Base-by-base conservation (phyloP, 1,139 yeast species). In the Yamadazyma buinensis region DNA sequence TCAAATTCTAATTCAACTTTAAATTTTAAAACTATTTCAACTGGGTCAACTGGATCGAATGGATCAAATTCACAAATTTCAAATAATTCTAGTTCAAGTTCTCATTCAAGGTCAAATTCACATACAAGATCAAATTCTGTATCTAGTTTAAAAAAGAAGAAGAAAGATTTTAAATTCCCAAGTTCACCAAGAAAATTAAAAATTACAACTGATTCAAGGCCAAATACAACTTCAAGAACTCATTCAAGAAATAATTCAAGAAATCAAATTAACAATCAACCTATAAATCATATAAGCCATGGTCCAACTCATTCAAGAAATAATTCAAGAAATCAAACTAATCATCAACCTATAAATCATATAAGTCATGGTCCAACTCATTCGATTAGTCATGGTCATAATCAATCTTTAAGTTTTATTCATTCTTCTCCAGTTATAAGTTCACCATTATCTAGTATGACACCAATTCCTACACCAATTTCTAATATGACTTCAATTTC, bases 361-460 rank as follows among this genome's bases (percentile, higher is more conserved):
- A n/a, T n/a, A n/a, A n/a, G n/a, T n/a, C 36, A 34, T 23, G 12
- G 29, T 11, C 26, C 34, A 27, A 28, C 14, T 19, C 13, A 31
- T 7, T 35, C 38, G 5, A 25, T 30, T 18, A 30, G 29, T 27
- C 17, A 30, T 30, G 18, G 28, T 14, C 32, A 30, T 23, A 23
- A 15, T 13, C 19, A 28, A 10, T 21, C 24, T 6, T 13, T 27
- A 12, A 23, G 21, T 23, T 13, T 22, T 27, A 17, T 38, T 33
- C 34, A 41, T 26, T 54, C 68, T 18, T 59, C 67, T 1, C 70
- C 69, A 9, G 47, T 54, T 21, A 48, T 61, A 19, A 55, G 65
- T 41, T 62, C 69, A 12, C 71, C 72, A 13, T 50, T 64, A 29
- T 55, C 65, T 15, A 56, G 53, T 13, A 51, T 54, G 28, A 61